Percentiles rank a stretch among this genome's conserved stretches.
Conservation (phyloP, 129 eudicot genomes). For the Lactuca saligna region DNA sequence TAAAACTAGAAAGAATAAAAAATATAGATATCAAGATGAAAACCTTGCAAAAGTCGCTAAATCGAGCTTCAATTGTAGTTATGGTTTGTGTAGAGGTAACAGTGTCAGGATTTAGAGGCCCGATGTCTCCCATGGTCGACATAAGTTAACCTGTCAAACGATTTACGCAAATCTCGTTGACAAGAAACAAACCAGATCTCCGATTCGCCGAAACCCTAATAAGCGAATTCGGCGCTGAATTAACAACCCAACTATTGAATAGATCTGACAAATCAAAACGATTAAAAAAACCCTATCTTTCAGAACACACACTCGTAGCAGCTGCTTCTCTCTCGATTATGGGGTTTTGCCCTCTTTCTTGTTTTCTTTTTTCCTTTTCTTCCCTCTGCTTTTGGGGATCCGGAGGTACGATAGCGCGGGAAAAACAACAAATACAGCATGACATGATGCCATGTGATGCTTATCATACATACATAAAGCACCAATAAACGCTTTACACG, state of each 20-base stretch:
- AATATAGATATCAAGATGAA: background rate
- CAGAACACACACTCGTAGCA: background rate
- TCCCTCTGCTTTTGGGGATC: slow-evolving; percentile 46
- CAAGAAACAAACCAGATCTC: slow-evolving; percentile 27
- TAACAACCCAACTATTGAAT: background rate
- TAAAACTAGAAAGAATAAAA: background rate
- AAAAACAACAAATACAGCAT: slow-evolving; percentile 42
- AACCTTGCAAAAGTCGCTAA: slow-evolving; percentile 79
- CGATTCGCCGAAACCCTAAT: slow-evolving; percentile 18
- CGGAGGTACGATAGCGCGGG: slow-evolving; percentile 54
- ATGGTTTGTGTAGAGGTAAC: slow-evolving; percentile 25
- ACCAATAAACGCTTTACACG: slow-evolving; percentile 21
- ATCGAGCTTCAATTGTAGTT: slow-evolving; percentile 62
- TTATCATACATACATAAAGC: slow-evolving; percentile 20
- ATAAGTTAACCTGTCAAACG: slow-evolving; percentile 5
- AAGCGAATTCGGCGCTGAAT: slow-evolving; percentile 1
- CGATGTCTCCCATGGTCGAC: slow-evolving; percentile 48
- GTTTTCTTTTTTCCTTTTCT: slow-evolving; percentile 3
- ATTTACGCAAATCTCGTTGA: slow-evolving; percentile 16
- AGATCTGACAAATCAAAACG: slow-evolving; percentile 21
- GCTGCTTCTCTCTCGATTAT: slow-evolving; percentile 2
- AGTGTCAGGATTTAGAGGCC: slow-evolving; percentile 26
- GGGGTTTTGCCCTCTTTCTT: background rate
- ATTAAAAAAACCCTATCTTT: slow-evolving; percentile 13
- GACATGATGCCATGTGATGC: slow-evolving; percentile 31